These are phyloP conservation scores for Carex pumila DNA, from an alignment of 176 grass and related monocot species.

Conservation along the genomic window DNA sequence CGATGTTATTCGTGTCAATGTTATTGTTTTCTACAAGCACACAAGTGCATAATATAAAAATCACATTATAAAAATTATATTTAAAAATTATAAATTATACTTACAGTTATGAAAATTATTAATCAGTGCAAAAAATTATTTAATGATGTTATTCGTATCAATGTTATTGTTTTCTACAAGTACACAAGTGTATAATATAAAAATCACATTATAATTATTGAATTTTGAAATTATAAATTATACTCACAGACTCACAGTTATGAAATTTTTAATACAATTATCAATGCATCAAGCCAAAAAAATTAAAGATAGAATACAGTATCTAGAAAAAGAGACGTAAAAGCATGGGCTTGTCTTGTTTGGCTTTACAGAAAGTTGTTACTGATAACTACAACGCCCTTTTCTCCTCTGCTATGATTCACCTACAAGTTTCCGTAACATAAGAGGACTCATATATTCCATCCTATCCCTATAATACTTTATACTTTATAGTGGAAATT, in stretches of 20 bases:
- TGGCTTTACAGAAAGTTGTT: background rate
- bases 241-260: background rate
- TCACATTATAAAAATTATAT: background rate
- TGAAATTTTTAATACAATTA: background rate
- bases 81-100: background rate
- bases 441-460: background rate
- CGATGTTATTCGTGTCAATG: background rate
- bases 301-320: background rate
- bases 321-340: background rate
- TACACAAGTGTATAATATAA: background rate
- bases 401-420: background rate
- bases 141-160: background rate
- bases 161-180: background rate
- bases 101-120: background rate
- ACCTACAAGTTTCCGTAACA: slow-evolving; percentile 1
- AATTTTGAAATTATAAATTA: background rate
- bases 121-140: background rate
- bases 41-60: background rate
- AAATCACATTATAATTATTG: background rate
- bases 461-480: background rate
- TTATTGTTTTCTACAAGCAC: background rate
- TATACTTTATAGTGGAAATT: background rate
- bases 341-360: background rate
- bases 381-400: background rate
- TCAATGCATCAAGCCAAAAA: background rate